Evolutionary conservation across 805 yeast species (phyloP).

Genomic region (Ogataea paraovalis): DNA sequence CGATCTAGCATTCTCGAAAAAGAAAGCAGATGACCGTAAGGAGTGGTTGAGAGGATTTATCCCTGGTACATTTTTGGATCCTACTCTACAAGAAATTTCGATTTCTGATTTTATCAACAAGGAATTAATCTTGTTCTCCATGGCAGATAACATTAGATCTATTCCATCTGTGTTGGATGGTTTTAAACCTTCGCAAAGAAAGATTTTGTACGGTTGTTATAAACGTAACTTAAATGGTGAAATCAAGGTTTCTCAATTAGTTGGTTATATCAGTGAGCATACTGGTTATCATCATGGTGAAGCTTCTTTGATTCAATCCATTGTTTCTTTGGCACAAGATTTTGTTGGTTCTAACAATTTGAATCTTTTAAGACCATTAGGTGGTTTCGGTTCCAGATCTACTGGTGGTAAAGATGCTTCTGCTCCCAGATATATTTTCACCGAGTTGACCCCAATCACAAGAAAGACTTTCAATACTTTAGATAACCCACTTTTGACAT

Average conservation of each 20-base stretch:
- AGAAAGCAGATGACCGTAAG: slow-evolving; percentile 94
- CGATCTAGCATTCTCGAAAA: slow-evolving; percentile 91
- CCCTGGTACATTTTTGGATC: slow-evolving; percentile 91
- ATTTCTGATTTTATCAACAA: slow-evolving; percentile 92
- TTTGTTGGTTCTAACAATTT: slow-evolving; percentile 90
- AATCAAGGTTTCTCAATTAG: slow-evolving; percentile 85
- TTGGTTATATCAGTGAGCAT: slow-evolving; percentile 82
- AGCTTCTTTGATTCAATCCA: slow-evolving; percentile 79
- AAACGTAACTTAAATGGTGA: slow-evolving; percentile 73
- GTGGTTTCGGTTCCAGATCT: slow-evolving; percentile 94
- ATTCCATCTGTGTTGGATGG: slow-evolving; percentile 95
- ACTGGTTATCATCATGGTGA: slow-evolving; percentile 98
- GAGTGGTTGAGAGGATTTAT: slow-evolving; percentile 90
- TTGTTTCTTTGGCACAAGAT: slow-evolving; percentile 91
- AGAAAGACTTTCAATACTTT: slow-evolving; percentile 69
- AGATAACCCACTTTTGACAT: slow-evolving; percentile 74
- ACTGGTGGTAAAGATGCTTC: slow-evolving; percentile 98
- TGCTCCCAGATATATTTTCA: slow-evolving; percentile 95
- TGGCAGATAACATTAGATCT: slow-evolving; percentile 95
- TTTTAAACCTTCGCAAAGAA: slow-evolving; percentile 94
- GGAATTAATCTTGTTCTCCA: slow-evolving; percentile 88
- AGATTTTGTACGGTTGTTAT: slow-evolving; percentile 84
- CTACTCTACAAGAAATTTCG: slow-evolving; percentile 70
- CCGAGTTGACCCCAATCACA: slow-evolving; percentile 76
- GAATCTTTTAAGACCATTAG: slow-evolving; percentile 81